phyloP scores from a whole-genome alignment of 352 stramenopile genomes.

The Phytophthora colocasiae region DNA sequence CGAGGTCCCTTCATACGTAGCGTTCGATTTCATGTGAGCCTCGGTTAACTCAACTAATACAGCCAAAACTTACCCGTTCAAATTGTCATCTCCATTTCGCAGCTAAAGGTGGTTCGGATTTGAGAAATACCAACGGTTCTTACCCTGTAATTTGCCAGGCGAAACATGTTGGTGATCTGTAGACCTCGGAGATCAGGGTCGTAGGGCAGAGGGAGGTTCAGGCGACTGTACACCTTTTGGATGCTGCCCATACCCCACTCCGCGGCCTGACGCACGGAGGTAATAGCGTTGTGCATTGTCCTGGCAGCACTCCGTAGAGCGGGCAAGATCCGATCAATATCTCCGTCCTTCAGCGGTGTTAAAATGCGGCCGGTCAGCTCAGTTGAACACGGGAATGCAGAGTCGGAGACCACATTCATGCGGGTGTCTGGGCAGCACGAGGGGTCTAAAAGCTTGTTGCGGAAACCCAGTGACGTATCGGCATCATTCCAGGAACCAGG shows the following conservation, averaged over 20 bases:
- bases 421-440: background rate
- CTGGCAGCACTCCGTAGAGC: no score
- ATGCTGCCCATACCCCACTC: no score
- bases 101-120: conserved; percentile 1
- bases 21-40: background rate
- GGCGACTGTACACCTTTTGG: no score
- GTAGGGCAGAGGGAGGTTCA: background rate
- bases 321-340: no score
- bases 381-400: no score
- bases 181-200: background rate
- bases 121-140: conserved; percentile 14
- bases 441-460: background rate
- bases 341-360: no score
- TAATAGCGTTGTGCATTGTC: no score
- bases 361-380: no score
- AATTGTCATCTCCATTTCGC: background rate
- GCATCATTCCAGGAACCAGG: no score
- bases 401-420: conserved; percentile 1
- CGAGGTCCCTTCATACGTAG: background rate
- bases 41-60: background rate
- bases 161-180: background rate
- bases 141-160: background rate
- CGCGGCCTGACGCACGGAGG: no score
- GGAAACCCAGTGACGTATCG: no score
- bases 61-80: background rate